Base-by-base conservation (phyloP, 768 basidiomycete genomes). In the Tulasnella calospora region DNA sequence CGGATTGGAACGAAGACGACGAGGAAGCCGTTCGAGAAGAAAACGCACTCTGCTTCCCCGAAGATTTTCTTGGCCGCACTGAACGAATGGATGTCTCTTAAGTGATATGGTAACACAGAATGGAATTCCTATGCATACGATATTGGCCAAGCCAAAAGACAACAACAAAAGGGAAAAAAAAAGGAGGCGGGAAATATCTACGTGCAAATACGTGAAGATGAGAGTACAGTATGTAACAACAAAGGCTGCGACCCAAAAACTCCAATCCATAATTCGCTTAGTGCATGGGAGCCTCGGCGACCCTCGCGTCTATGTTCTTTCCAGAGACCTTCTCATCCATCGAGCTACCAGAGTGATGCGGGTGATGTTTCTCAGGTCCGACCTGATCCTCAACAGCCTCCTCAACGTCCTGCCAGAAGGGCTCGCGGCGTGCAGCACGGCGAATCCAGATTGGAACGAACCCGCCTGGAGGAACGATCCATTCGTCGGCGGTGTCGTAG, bases 1-100 rank as follows among this genome's bases (percentile, higher is more conserved):
- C 93, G 81, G 93, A 94, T 84, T 94, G 93, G 92, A 94, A 94
- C 83, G 93, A 94, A 83, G 93, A 94, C 80, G 93, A 94, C 81
- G 90, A 91, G 2, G 93, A 94, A 79, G 92, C 91, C 3, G 89
- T 89, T 27, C 83, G 83, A 30, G 93, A 94, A 81, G 92, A 94
- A 83, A 90, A 89, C 76, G 88, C 87, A 71, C 82, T 94, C 5
- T 93, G 93, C 83, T 93, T 91, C 78, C 73, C 73, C 9, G 41
- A 19, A 51, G 73, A 74, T 30, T 41, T 46, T 46, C 0, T 27
- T 12, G 15, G 10, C 9, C 57, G 57, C 23, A 7, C 57, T 13
- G 57, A 61, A 23, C 57, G 57, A 61, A 61, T 61, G 57, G 57
- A 61, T 23, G n/a, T 61, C 57, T 61, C 57, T n/a, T 61, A 61